phyloP scores from a whole-genome alignment of 257 asterid genomes.

The Przewalskia tangutica region DNA sequence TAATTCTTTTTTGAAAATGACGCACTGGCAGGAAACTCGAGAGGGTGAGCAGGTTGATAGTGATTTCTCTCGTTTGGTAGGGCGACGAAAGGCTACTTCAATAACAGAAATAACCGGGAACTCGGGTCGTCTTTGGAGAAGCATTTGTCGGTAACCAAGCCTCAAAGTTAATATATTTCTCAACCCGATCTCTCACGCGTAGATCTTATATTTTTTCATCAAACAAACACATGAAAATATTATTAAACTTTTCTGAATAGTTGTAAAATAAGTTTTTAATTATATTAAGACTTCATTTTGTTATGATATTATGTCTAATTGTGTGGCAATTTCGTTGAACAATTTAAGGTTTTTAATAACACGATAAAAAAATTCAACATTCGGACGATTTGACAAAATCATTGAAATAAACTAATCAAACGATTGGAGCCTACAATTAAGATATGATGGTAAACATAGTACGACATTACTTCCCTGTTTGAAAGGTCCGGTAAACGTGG shows the following conservation, averaged over 20 bases:
- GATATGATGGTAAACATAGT: background rate
- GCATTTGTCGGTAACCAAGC: background rate
- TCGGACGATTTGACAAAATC: background rate
- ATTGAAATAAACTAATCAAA: background rate
- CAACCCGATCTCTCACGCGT: background rate
- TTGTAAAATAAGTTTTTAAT: too few species aligned
- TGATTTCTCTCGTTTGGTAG: background rate
- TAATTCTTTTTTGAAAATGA: background rate
- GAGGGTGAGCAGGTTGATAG: too few species aligned
- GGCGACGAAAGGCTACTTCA: background rate
- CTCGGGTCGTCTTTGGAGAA: background rate
- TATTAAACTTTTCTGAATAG: background rate
- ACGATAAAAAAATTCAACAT: background rate
- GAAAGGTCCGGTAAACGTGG: slow-evolving; percentile 30
- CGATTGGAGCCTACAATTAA: background rate
- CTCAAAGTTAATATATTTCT: too few species aligned
- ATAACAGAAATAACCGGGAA: too few species aligned
- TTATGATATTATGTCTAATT: background rate
- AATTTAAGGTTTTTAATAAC: background rate
- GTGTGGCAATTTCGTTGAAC: background rate
- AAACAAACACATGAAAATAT: background rate
- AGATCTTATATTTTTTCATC: background rate
- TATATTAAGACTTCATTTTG: too few species aligned
- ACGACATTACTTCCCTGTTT: slow-evolving; percentile 4
- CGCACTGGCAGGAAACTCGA: background rate